Conservation (phyloP, 805 yeast genomes). For the Candida sonorensis region DNA sequence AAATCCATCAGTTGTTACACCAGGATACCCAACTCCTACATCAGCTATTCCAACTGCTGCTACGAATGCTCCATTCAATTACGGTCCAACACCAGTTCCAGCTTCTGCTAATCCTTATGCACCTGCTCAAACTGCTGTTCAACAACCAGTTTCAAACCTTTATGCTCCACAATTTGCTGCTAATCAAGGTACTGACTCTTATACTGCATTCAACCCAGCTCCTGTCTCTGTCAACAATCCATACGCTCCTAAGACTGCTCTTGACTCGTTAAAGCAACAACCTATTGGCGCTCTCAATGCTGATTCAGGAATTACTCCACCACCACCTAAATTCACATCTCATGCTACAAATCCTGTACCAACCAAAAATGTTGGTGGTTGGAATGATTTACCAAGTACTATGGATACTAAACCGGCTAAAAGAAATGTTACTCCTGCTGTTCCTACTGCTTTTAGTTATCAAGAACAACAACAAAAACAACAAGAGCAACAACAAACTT, state of each 20-base stretch:
- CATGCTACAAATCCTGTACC: constrained; percentile 20
- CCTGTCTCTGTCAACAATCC: too few species aligned
- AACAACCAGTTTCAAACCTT: too few species aligned
- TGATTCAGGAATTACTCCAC: constrained; percentile 8
- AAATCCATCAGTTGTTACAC: background rate
- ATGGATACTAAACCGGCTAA: constrained; percentile 21
- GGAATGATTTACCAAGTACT: constrained; percentile 63
- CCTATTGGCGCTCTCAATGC: constrained; percentile 8
- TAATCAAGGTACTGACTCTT: too few species aligned
- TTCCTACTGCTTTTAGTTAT: constrained; percentile 20
- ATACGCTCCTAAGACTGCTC: constrained; percentile 30
- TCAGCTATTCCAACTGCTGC: constrained; percentile 8
- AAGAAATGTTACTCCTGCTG: constrained; percentile 20
- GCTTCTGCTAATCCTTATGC: constrained; percentile 18
- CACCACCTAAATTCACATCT: constrained; percentile 16
- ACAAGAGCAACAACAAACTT: too few species aligned
- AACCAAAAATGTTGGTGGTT: constrained; percentile 53
- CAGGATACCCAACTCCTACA: constrained; percentile 7
- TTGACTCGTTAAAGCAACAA: constrained; percentile 25
- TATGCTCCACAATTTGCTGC: too few species aligned
- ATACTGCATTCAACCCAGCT: background rate
- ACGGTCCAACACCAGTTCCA: constrained; percentile 12
- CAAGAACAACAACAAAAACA: constrained; percentile 15
- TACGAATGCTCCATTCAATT: constrained; percentile 1
- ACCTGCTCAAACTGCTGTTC: constrained; percentile 1